Percentiles rank a stretch among this genome's conserved stretches.
Conservation (phyloP, 2,329 filamentous ascomycete genomes). For the Thermoascus crustaceus region DNA sequence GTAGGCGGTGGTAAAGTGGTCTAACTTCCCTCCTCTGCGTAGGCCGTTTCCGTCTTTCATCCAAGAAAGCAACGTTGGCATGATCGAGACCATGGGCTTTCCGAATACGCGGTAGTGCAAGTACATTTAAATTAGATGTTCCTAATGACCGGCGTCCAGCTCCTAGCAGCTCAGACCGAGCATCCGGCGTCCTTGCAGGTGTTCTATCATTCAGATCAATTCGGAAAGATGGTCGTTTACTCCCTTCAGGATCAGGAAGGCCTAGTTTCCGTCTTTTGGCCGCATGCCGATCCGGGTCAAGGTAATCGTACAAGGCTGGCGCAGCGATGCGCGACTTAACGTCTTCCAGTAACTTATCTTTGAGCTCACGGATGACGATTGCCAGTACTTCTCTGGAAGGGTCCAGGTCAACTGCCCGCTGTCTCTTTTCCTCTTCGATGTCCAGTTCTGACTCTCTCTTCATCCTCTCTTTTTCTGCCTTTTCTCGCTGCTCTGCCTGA, state of each 20-base stretch:
- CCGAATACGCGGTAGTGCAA: slow-evolving; percentile 64
- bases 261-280: slow-evolving; percentile 74
- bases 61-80: slow-evolving; percentile 56
- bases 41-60: slow-evolving; percentile 55
- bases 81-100: slow-evolving; percentile 54
- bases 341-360: slow-evolving; percentile 78
- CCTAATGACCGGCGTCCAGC: slow-evolving; percentile 32
- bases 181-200: slow-evolving; percentile 56
- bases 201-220: slow-evolving; percentile 54
- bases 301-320: slow-evolving; percentile 68
- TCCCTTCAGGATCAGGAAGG: slow-evolving; percentile 60
- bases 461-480: slow-evolving; percentile 58
- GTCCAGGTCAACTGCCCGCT: slow-evolving; percentile 79
- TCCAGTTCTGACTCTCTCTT: slow-evolving; percentile 71
- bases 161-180: slow-evolving; percentile 35
- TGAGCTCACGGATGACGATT: slow-evolving; percentile 69
- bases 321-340: slow-evolving; percentile 81
- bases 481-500: slow-evolving; percentile 44
- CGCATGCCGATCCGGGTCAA: slow-evolving; percentile 72
- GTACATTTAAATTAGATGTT: slow-evolving; percentile 45
- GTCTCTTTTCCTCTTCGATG: slow-evolving; percentile 80
- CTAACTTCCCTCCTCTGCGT: slow-evolving; percentile 58
- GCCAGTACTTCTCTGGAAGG: slow-evolving; percentile 79
- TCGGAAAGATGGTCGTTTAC: slow-evolving; percentile 47
- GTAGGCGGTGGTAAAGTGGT: slow-evolving; percentile 71